A percentile compares a stretch with the other conserved stretches of the same genome.
Conservation (phyloP, 441 rosid species). For the Erysimum pusillum region DNA sequence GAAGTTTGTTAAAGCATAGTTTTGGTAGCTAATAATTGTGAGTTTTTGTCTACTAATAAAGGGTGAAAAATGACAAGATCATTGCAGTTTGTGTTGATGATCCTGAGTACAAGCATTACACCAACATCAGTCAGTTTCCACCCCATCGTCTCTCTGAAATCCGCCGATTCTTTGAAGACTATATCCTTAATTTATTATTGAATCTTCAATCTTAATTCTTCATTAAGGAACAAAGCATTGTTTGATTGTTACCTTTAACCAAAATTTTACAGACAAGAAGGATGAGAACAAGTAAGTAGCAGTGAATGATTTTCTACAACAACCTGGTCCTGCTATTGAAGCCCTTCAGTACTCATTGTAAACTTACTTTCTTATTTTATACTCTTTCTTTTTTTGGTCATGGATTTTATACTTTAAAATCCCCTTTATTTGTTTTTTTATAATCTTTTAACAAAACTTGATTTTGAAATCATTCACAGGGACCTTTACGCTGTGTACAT, state of each 20-base stretch:
- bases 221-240: slow-evolving; percentile 1
- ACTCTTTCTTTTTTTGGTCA: too few relatives aligned
- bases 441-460: background rate
- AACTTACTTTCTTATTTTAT: too few relatives aligned
- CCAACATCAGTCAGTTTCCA: slow-evolving; percentile 85
- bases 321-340: slow-evolving; percentile 47
- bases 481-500: slow-evolving; percentile 95
- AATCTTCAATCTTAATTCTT: background rate
- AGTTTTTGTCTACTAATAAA: slow-evolving; percentile 35
- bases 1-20: slow-evolving; percentile 10
- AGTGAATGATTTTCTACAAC: slow-evolving; percentile 51
- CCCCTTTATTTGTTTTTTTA: too few relatives aligned
- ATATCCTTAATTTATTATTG: slow-evolving; percentile 48
- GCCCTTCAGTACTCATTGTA: slow-evolving; percentile 52
- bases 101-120: slow-evolving; percentile 91
- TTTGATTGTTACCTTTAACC: slow-evolving; percentile 9
- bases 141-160: slow-evolving; percentile 96
- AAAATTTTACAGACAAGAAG: slow-evolving; percentile 46
- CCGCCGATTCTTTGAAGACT: slow-evolving; percentile 96
- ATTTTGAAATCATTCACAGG: slow-evolving; percentile 55
- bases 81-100: slow-evolving; percentile 97
- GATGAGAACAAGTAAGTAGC: slow-evolving; percentile 59
- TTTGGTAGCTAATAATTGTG: background rate
- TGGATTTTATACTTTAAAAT: background rate
- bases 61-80: slow-evolving; percentile 98